Base-by-base conservation (phyloP, 2,329 filamentous ascomycete species). In the Atkinsonella hypoxylon region DNA sequence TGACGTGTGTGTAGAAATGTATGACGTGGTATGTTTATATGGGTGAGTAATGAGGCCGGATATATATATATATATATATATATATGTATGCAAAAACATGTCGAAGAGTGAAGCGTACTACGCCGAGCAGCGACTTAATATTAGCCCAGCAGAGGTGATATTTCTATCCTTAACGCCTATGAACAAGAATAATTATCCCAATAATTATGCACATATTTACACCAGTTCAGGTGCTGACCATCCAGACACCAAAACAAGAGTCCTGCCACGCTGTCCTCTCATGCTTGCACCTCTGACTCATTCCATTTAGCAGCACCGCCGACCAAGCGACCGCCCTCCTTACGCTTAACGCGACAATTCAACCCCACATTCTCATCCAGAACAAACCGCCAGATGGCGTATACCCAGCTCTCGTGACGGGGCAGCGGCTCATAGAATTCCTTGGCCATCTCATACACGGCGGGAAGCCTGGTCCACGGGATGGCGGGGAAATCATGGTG, bases 401-500 rank as follows among this genome's bases (percentile, higher is more conserved):
- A 85, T 10, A 83, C 78, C 93, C 93, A 98, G 75, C 89, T 95
- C 63, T 82, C 80, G 63, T 97, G 91, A 56, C 78, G 79, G 10
- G 93, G 93, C 58, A 98, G 72, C 53, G 87, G 85, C 56, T 85
- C 81, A 70, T 98, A 98, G 65, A 96, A 98, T 69, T 97, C 93
- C 56, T 78, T 78, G 1, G 93, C 93, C 51, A 94, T 86, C 55
- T 81, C 71, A 62, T 90, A 82, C 49, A 98, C 74, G 62, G 76
- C 76, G 50, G 83, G 86, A 39, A 98, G 77, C 32, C 85, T 77
- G 10, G 89, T 96, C 93, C 93, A 98, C 0, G 93, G 91, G 45
- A 98, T 81, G 45, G 93, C 93, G 11, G 93, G 93, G 71, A 98
- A 98, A 68, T 98, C 93, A 67, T 98, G 93, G 70, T 98, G 93